Conservation (phyloP, 1,284 basidiomycete genomes). For the Boletellus sp. region DNA sequence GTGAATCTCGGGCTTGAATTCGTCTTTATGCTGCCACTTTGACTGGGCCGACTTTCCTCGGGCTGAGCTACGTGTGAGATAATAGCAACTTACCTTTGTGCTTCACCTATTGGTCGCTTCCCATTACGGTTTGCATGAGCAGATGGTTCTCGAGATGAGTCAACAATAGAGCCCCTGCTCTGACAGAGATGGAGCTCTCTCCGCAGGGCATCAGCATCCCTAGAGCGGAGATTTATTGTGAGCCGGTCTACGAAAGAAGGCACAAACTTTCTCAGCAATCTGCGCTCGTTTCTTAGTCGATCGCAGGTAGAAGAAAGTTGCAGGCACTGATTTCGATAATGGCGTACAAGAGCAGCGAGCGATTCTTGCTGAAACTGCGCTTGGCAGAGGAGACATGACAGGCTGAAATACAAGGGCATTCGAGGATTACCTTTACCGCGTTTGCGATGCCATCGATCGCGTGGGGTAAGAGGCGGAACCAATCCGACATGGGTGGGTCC, state of each 20-base stretch:
- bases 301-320: conserved; percentile 33
- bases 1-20: conserved; percentile 56
- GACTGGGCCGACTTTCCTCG: conserved; percentile 14
- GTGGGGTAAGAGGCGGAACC: conserved; percentile 65
- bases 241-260: background rate
- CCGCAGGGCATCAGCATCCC: conserved; percentile 48
- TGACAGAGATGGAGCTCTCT: conserved; percentile 49
- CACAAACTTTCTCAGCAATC: conserved; percentile 51
- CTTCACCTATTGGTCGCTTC: conserved; percentile 55
- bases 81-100: conserved; percentile 41
- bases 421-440: conserved; percentile 54
- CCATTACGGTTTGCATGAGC: conserved; percentile 49
- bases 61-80: conserved; percentile 10
- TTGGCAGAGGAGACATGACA: conserved; percentile 4
- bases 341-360: conserved; percentile 61
- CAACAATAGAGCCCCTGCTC: conserved; percentile 18
- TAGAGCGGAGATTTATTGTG: conserved; percentile 27
- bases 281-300: conserved; percentile 40
- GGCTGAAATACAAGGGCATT: background rate
- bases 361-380: conserved; percentile 72
- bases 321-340: conserved; percentile 48
- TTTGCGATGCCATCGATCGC: conserved; percentile 59
- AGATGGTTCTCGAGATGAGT: conserved; percentile 35
- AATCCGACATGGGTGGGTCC: conserved; percentile 72
- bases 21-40: conserved; percentile 34